Evolutionary conservation across 179 eudicot species (phyloP), one percentile per base, ranked within the genome.

Genomic region (Silene coronaria): DNA sequence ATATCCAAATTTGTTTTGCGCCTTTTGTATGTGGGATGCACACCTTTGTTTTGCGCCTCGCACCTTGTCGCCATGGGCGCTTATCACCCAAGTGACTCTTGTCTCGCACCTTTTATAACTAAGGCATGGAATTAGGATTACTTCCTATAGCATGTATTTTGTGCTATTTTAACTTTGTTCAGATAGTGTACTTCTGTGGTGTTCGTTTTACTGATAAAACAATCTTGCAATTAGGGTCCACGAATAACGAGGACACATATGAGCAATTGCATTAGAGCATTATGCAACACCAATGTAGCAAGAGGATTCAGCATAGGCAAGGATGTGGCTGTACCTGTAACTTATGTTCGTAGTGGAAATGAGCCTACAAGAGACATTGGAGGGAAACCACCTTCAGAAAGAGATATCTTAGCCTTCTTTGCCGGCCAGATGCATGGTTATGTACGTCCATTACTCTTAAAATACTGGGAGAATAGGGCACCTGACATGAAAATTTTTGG

Each of bases 351-450:
- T 11, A 81, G 87, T 64, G 75, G 86, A 27, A 85, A 84, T 58
- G 79, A 90, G 69, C 93, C 93, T 14, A 53, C 65, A 12, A 80
- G 79, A 71, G 86, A 84, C 74, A 71, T 87, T 70, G 97, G 96
- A 61, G 97, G 97, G 23, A 88, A 89, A 70, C 86, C 86, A 8
- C 81, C 89, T 72, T 81, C 87, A 3, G 80, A 86, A 46, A 85
- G 93, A 65, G 73, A 75, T 19, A 80, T 81, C 32, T 77, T 92
- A 48, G 93, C 90, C 36, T 92, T 92, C 83, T 92, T 90, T 83
- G 97, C 96, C 17, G 97, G 97, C 26, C 70, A 86, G 8, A 78
- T 82, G 78, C 96, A 92, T 45, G 97, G 97, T 36, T 86, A 88
- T 75, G 84, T 91, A 24, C 92, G 95, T 55, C 91, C 90, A 1